Evolutionary conservation across 108 stramenopile genomes (phyloP).

Genomic region (Conticribra guillardii): DNA sequence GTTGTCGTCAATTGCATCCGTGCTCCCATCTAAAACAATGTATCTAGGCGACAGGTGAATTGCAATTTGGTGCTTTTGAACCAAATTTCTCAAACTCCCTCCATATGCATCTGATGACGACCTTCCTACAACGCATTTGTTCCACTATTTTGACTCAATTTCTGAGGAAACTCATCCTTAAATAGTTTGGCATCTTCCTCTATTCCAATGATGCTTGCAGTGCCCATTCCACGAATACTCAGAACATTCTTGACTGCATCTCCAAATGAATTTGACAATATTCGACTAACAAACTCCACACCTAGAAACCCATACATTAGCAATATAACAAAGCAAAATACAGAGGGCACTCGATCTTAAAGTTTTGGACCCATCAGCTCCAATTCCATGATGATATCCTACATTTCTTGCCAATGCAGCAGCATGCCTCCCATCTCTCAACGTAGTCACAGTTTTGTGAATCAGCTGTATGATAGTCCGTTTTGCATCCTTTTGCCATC

Average conservation of each 20-base stretch:
- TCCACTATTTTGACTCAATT: no score
- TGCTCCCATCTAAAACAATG: background rate
- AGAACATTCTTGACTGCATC: conserved; percentile 54
- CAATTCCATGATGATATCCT: background rate
- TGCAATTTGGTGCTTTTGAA: background rate
- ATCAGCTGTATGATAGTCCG: conserved; percentile 44
- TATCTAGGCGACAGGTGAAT: background rate
- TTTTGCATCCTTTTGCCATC: conserved; percentile 26
- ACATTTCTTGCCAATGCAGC: conserved; percentile 34
- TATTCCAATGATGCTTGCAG: conserved; percentile 46
- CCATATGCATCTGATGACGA: background rate
- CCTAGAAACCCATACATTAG: conserved; percentile 71
- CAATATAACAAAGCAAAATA: conserved; percentile 57
- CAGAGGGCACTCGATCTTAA: conserved; percentile 6
- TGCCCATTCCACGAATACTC: conserved; percentile 45
- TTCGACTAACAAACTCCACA: conserved; percentile 52
- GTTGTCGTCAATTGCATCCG: background rate
- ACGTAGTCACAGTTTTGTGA: conserved; percentile 24
- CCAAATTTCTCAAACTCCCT: background rate
- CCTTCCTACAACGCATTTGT: no score
- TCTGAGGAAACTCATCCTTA: conserved; percentile 6
- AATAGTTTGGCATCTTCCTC: conserved; percentile 39
- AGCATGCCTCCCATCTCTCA: conserved; percentile 39
- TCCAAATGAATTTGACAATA: conserved; percentile 76
- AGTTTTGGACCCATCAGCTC: background rate